Evolutionary conservation across 164 flowering plant genomes (phyloP).

Genomic region (Chimonanthus salicifolius): DNA sequence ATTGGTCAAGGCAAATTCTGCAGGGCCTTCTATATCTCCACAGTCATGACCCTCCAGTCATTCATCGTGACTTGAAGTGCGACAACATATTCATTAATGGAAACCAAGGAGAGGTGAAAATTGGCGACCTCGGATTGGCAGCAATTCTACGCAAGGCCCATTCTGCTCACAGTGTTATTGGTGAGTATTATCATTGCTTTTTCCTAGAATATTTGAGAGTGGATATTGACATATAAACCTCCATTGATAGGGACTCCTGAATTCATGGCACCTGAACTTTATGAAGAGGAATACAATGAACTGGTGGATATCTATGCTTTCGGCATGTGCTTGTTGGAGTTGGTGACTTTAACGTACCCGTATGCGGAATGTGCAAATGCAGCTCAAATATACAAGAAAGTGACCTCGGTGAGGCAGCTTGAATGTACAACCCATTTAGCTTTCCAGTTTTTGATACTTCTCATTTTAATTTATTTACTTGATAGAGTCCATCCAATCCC

Average conservation of each 20-base stretch:
- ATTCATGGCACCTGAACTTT: constrained; percentile 99
- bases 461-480: background rate
- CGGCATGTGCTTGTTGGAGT: constrained; percentile 94
- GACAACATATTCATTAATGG: constrained; percentile 96
- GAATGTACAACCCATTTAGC: background rate
- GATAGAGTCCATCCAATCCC: too few species aligned
- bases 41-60: constrained; percentile 85
- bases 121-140: constrained; percentile 90
- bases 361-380: constrained; percentile 90
- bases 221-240: background rate
- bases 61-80: constrained; percentile 92
- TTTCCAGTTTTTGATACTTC: background rate
- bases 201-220: background rate
- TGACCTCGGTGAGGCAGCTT: constrained; percentile 59
- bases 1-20: constrained; percentile 95
- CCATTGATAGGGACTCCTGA: constrained; percentile 74
- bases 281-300: constrained; percentile 95
- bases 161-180: constrained; percentile 91
- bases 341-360: constrained; percentile 94
- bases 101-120: constrained; percentile 92
- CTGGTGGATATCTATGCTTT: constrained; percentile 98
- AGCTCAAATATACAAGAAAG: constrained; percentile 96
- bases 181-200: constrained; percentile 26
- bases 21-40: constrained; percentile 86
- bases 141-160: constrained; percentile 69